Evolutionary conservation across 2,329 filamentous ascomycete genomes (phyloP), one percentile per base, ranked within the genome.

Genomic region (Epichloe coenophiala): DNA sequence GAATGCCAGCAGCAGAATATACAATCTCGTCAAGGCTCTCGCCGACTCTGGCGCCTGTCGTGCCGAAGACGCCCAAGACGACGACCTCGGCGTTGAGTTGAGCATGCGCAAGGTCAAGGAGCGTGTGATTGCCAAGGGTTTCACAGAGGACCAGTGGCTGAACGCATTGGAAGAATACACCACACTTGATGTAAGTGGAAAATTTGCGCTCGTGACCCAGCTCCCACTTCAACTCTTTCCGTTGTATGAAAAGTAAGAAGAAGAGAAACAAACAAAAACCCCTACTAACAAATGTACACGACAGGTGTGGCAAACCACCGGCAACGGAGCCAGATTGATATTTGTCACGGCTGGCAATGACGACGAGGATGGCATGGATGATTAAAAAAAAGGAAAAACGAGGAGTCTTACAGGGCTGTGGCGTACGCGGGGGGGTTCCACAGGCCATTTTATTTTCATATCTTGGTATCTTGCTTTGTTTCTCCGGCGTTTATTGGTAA

Each of bases 61-160:
- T 41, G 82, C 88, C 45, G 88, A 87, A 36, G 75, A 77, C 31
- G 75, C 64, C 58, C 86, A 75, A 0, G 74, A 75, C 3, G 74
- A 75, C 19, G 73, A 71, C 50, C 63, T 67, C 37, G 73, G 75
- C 15, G 65, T 77, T 19, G 90, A 96, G 68, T 71, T 98, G 60
- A 93, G 84, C 67, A 78, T 98, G 73, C 80, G 86, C 58, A 86
- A 88, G 68, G 88, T 98, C 53, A 81, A 90, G 65, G 90, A 96
- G 68, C 74, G 93, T 57, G 89, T 98, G 33, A 76, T 97, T 60
- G 93, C 90, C 49, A 96, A 95, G 77, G 93, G 93, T 3, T 98
- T 96, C 68, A 98, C 91, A 0, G 84, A 89, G 57, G 88, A 97
- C 67, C 90, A 98, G 68, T 89, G 95, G 71, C 76, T 86, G 61